Evolutionary conservation across 805 yeast genomes (phyloP).

Genomic region (Phaffomyces opuntiae): DNA sequence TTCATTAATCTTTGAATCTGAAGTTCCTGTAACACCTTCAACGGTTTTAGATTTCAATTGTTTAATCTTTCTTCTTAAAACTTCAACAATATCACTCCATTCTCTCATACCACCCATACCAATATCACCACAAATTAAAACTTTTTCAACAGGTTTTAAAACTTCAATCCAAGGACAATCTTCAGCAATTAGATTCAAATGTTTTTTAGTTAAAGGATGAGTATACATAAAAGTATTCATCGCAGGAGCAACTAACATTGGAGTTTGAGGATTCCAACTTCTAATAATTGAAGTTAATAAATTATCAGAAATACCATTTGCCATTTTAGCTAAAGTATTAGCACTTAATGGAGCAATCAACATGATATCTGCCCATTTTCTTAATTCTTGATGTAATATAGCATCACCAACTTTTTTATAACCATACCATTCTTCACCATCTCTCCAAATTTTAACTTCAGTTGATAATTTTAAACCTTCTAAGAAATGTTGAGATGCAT

Average conservation of each 20-base stretch:
- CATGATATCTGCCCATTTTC: slow-evolving; percentile 81
- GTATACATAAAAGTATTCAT: slow-evolving; percentile 84
- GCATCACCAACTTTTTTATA: slow-evolving; percentile 57
- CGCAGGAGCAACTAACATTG: slow-evolving; percentile 73
- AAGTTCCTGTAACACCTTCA: slow-evolving; percentile 25
- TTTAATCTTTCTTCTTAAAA: slow-evolving; percentile 29
- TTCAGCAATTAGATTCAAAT: slow-evolving; percentile 51
- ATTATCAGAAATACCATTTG: slow-evolving; percentile 75
- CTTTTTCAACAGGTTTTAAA: slow-evolving; percentile 75
- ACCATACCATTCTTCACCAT: slow-evolving; percentile 69
- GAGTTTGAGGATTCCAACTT: slow-evolving; percentile 72
- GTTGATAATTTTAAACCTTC: slow-evolving; percentile 56
- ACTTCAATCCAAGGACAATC: slow-evolving; percentile 72
- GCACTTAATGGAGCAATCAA: slow-evolving; percentile 76
- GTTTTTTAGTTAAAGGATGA: slow-evolving; percentile 72
- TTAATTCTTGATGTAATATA: slow-evolving; percentile 67
- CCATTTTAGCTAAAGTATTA: slow-evolving; percentile 66
- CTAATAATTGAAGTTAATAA: slow-evolving; percentile 65
- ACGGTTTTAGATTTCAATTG: slow-evolving; percentile 8
- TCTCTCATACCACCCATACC: slow-evolving; percentile 94
- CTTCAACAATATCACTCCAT: slow-evolving; percentile 75
- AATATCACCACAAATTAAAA: slow-evolving; percentile 73
- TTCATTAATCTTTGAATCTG: slow-evolving; percentile 4
- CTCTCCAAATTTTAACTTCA: slow-evolving; percentile 80
- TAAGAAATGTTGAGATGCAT: slow-evolving; percentile 66